These are phyloP conservation scores for Globisporangium nunn DNA, from an alignment of 352 stramenopile genomes.

Conservation along the genomic window DNA sequence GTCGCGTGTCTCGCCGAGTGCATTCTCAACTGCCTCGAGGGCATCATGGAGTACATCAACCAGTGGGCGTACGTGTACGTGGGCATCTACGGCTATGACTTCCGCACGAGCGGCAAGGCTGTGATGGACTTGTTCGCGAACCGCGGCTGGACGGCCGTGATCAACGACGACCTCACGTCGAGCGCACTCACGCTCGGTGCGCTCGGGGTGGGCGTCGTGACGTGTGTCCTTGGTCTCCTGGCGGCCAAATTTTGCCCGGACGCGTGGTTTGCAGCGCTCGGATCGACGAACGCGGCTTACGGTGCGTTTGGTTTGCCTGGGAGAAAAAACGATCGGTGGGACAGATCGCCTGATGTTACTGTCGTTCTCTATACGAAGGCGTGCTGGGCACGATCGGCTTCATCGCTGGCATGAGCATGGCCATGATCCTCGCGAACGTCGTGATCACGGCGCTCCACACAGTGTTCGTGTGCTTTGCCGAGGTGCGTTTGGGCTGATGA, in stretches of 20 bases:
- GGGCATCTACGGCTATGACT: constrained; percentile 85
- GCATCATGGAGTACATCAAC: constrained; percentile 89
- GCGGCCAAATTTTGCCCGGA: constrained; percentile 60
- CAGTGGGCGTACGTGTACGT: constrained; percentile 88
- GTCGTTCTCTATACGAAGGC: constrained; percentile 6
- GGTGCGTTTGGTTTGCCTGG: constrained; percentile 11
- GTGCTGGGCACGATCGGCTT: constrained; percentile 64
- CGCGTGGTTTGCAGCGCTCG: constrained; percentile 51
- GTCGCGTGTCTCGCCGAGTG: constrained; percentile 84
- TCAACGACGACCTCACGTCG: constrained; percentile 87
- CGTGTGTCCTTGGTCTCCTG: constrained; percentile 50
- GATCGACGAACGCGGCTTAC: constrained; percentile 39
- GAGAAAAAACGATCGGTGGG: neutral
- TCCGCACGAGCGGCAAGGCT: constrained; percentile 77
- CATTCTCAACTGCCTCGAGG: constrained; percentile 78
- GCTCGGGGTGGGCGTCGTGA: constrained; percentile 70
- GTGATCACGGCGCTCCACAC: constrained; percentile 82
- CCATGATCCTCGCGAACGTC: constrained; percentile 76
- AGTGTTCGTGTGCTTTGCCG: constrained; percentile 84
- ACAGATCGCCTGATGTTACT: neutral
- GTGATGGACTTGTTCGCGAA: constrained; percentile 86
- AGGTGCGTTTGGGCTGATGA: constrained; percentile 27
- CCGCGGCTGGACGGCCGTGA: constrained; percentile 84
- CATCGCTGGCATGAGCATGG: constrained; percentile 77
- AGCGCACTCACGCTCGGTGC: constrained; percentile 74